Conservation (phyloP, 2,329 filamentous ascomycete genomes). For the Colletotrichum higginsianum region DNA sequence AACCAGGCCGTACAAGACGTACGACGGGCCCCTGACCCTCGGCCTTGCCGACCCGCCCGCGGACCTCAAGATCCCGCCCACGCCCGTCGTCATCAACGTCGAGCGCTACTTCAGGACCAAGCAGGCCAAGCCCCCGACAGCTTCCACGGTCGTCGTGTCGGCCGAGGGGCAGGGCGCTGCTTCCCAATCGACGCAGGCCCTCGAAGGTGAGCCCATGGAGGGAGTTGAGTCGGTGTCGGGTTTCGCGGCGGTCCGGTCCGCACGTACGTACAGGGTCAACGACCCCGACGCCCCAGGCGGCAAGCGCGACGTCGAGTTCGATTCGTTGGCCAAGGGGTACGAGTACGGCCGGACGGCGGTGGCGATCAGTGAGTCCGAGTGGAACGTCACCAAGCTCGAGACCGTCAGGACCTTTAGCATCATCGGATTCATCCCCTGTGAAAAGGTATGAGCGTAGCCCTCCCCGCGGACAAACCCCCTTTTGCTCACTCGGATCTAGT, state of each 20-base stretch:
- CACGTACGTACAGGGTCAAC: slow-evolving; percentile 85
- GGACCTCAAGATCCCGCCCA: slow-evolving; percentile 71
- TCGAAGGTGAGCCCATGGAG: slow-evolving; percentile 64
- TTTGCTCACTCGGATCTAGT: slow-evolving; percentile 67
- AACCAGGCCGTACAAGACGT: slow-evolving; percentile 82
- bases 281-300: slow-evolving; percentile 82
- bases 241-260: slow-evolving; percentile 80
- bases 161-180: slow-evolving; percentile 60
- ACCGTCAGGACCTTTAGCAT: slow-evolving; percentile 83
- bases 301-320: slow-evolving; percentile 85
- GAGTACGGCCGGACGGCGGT: slow-evolving; percentile 94
- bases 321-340: slow-evolving; percentile 92
- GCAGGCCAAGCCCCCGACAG: slow-evolving; percentile 79
- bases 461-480: not conserved
- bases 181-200: slow-evolving; percentile 67
- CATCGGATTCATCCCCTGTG: slow-evolving; percentile 85
- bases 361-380: slow-evolving; percentile 87
- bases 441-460: slow-evolving; percentile 66
- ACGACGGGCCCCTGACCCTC: slow-evolving; percentile 83
- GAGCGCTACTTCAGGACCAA: slow-evolving; percentile 93
- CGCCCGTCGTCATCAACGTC: slow-evolving; percentile 85
- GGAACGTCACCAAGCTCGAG: slow-evolving; percentile 90
- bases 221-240: slow-evolving; percentile 61
- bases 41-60: slow-evolving; percentile 68
- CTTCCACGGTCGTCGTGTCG: slow-evolving; percentile 80